phyloP scores from a whole-genome alignment of 257 asterid genomes.

The Solanum pinnatisectum region DNA sequence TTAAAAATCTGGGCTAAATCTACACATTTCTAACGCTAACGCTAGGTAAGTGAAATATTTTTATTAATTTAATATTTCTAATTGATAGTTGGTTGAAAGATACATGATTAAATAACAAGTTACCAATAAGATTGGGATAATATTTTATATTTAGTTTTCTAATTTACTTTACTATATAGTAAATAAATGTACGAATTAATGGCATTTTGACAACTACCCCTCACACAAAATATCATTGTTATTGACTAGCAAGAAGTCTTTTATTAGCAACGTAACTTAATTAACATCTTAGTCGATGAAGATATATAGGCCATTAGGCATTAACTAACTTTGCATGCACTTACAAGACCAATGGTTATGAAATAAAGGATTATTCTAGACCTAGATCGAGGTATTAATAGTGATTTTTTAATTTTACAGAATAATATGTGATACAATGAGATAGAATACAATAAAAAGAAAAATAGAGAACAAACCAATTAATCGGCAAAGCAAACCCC shows the following conservation, averaged over 20 bases:
- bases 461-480: no score
- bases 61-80: neutral
- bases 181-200: neutral
- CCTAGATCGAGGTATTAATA: neutral
- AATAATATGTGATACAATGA: neutral
- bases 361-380: neutral
- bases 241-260: neutral
- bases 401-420: no score
- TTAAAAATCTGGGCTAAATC: neutral
- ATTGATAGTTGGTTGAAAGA: neutral
- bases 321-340: neutral
- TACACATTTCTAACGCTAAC: neutral
- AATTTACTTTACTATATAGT: neutral
- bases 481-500: neutral
- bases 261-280: neutral
- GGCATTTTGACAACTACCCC: neutral
- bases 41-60: neutral
- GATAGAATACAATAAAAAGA: no score
- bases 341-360: neutral
- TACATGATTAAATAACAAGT: neutral
- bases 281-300: neutral
- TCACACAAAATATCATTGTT: neutral
- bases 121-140: neutral
- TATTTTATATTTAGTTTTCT: neutral
- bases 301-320: neutral